phyloP scores from a whole-genome alignment of 192 early-diverging fungal species.

The Pecoramyces ruminantium region DNA sequence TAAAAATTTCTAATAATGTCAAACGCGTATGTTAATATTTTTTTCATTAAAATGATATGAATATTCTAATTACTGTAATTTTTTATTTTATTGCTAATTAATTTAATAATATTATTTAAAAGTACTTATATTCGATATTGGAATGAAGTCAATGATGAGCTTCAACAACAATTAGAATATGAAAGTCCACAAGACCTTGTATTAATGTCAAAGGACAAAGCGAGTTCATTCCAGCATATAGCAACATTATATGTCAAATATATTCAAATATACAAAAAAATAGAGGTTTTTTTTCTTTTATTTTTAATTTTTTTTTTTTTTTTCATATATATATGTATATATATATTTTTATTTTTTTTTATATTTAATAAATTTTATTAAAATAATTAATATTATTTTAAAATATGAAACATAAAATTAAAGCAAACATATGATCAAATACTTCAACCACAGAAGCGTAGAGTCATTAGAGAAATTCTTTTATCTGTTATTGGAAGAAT shows the following conservation, averaged over 20 bases:
- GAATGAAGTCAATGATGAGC: conserved; percentile 1
- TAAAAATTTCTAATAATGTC: too few relatives aligned
- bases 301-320: too few relatives aligned
- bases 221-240: conserved; percentile 29
- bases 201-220: conserved; percentile 29
- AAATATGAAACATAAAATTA: too few relatives aligned
- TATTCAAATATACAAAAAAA: conserved; percentile 28
- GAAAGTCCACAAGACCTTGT: conserved; percentile 27
- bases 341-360: too few relatives aligned
- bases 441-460: conserved; percentile 41
- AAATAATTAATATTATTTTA: too few relatives aligned
- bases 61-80: too few relatives aligned
- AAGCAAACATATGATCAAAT: conserved; percentile 37
- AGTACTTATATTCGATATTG: not conserved
- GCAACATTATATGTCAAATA: conserved; percentile 34
- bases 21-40: too few relatives aligned
- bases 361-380: too few relatives aligned
- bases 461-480: conserved; percentile 26
- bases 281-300: conserved; percentile 30
- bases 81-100: too few relatives aligned
- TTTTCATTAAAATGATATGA: too few relatives aligned
- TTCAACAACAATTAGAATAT: conserved; percentile 26
- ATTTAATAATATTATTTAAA: too few relatives aligned
- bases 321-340: too few relatives aligned
- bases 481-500: conserved; percentile 27